Percentiles rank a stretch among this genome's conserved stretches.
Conservation (phyloP, 768 basidiomycete genomes). For the Auricularia auricula-judae region DNA sequence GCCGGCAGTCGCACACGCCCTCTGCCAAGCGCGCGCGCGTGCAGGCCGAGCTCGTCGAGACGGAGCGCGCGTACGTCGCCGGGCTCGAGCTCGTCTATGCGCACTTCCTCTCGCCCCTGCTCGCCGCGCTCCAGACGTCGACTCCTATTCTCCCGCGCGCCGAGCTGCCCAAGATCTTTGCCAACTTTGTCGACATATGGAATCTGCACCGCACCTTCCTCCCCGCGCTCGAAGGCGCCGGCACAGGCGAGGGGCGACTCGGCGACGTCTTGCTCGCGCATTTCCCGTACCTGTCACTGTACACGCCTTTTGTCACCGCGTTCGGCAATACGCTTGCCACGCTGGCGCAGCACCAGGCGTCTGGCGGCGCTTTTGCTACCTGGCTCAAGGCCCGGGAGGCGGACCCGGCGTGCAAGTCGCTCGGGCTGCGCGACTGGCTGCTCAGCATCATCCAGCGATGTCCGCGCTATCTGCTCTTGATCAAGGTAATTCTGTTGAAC, state of each 20-base stretch:
- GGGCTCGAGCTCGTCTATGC: constrained; percentile 79
- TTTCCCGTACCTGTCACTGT: constrained; percentile 81
- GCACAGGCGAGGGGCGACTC: constrained; percentile 8
- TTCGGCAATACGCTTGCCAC: constrained; percentile 58
- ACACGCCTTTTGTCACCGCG: constrained; percentile 73
- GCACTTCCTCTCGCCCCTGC: constrained; percentile 77
- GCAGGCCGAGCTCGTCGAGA: constrained; percentile 71
- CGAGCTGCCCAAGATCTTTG: constrained; percentile 65
- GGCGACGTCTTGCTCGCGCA: constrained; percentile 51
- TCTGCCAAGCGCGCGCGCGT: constrained; percentile 54
- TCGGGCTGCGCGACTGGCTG: constrained; percentile 76
- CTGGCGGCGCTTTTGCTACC: constrained; percentile 43
- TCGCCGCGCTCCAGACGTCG: constrained; percentile 57
- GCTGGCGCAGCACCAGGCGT: constrained; percentile 43
- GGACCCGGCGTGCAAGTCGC: constrained; percentile 58
- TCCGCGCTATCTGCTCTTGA: constrained; percentile 72
- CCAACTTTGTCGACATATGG: constrained; percentile 88
- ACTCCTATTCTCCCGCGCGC: constrained; percentile 59
- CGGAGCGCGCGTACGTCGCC: constrained; percentile 70
- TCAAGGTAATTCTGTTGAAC: constrained; percentile 29
- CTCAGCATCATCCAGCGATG: constrained; percentile 81
- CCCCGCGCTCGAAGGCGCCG: constrained; percentile 40
- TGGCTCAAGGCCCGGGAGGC: constrained; percentile 59
- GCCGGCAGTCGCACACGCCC: constrained; percentile 24
- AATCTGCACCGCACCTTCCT: constrained; percentile 70